Evolutionary conservation across 2,329 filamentous ascomycete species (phyloP).

Genomic region (Lecanoromycetidae sp.): DNA sequence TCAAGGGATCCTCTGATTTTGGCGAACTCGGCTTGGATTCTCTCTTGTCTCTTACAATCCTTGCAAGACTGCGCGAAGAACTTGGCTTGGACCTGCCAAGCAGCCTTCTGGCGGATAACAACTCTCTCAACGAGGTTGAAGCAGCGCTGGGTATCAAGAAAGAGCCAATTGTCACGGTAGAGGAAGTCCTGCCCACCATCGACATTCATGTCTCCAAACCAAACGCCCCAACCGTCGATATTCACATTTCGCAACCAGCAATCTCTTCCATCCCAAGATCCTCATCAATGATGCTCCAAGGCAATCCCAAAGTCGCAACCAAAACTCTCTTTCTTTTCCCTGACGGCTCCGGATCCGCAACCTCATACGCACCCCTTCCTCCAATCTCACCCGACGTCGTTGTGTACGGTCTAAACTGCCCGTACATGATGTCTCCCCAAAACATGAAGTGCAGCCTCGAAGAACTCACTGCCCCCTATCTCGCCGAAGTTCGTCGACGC

Average conservation of each 20-base stretch:
- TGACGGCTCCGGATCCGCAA: conserved; percentile 21
- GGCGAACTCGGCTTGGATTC: conserved; percentile 27
- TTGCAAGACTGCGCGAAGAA: conserved; percentile 25
- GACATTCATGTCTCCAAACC: no score
- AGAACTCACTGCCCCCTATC: conserved; percentile 15
- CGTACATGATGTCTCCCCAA: conserved; percentile 18
- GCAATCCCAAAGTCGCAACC: conserved; percentile 6
- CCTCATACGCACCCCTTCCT: conserved; percentile 20
- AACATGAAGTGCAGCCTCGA: conserved; percentile 14
- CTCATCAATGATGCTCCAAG: conserved; percentile 17
- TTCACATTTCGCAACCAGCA: no score
- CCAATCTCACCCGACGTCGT: conserved; percentile 10
- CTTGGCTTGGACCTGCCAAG: conserved; percentile 41
- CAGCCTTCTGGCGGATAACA: conserved; percentile 41
- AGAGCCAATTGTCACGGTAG: conserved; percentile 27
- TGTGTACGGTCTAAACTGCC: conserved; percentile 22
- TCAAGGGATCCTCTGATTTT: conserved; percentile 22
- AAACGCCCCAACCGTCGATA: no score
- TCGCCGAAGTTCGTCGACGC: conserved; percentile 18
- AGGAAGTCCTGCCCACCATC: conserved; percentile 18
- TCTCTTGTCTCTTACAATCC: conserved; percentile 28
- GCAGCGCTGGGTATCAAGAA: conserved; percentile 20
- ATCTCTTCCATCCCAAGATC: no score
- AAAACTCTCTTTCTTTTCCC: conserved; percentile 18
- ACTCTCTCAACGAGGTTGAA: conserved; percentile 16